phyloP scores from a whole-genome alignment of 805 yeast genomes.

The Candida patagonica region DNA sequence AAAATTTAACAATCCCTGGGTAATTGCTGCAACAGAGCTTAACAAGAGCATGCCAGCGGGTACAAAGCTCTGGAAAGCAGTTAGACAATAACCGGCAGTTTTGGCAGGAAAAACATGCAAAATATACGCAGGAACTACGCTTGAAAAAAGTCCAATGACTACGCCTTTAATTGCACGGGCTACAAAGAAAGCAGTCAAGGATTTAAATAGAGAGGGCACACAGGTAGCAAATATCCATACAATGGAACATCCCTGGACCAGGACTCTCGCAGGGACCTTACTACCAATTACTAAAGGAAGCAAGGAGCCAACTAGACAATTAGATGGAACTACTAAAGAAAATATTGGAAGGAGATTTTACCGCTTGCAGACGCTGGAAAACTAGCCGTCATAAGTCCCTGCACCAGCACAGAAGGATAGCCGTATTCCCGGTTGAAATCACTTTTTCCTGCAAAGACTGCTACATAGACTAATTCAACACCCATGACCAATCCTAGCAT shows the following conservation, averaged over 20 bases:
- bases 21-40: slow-evolving; percentile 1
- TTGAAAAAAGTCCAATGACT: slow-evolving; percentile 7
- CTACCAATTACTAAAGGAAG: not conserved
- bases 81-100: slow-evolving; percentile 2
- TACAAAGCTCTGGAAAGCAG: slow-evolving; percentile 7
- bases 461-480: slow-evolving; percentile 7
- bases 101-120: slow-evolving; percentile 4
- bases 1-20: not conserved
- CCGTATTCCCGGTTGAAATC: slow-evolving; percentile 4
- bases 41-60: slow-evolving; percentile 8
- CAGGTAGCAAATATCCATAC: not conserved
- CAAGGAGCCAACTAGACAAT: not conserved
- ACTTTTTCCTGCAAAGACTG: slow-evolving; percentile 5
- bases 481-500: slow-evolving; percentile 2
- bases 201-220: not conserved
- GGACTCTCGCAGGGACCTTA: not conserved
- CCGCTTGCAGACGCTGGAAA: slow-evolving; percentile 8
- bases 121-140: slow-evolving; percentile 7
- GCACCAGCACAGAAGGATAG: not conserved
- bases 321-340: not conserved
- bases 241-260: not conserved
- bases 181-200: not conserved
- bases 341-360: not conserved
- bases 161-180: slow-evolving; percentile 9
- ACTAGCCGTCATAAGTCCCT: slow-evolving; percentile 8